Evolutionary conservation across 495 filamentous ascomycete genomes (phyloP), one percentile per base, ranked within the genome.

Genomic region (Hapsidospora chrysogenum): DNA sequence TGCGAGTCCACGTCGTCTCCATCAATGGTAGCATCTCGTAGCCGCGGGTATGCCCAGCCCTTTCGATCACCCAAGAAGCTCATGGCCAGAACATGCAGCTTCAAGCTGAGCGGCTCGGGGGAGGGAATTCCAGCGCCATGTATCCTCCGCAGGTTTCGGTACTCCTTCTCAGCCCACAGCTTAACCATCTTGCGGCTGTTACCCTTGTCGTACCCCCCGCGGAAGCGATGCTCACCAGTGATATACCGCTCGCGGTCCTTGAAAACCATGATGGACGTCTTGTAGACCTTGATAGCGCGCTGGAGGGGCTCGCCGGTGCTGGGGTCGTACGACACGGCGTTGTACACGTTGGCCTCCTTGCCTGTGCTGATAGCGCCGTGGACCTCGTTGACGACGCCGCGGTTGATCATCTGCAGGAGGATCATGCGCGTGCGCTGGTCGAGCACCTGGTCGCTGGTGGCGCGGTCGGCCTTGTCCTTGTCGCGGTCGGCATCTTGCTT

Each of bases 261-360:
- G 72, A 97, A 97, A 3, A 86, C 83, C 25, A 96, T 57, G 38
- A 95, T 95, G 29, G 77, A 78, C 0, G 92, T 97, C 63, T 96
- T 96, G 70, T 96, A 97, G 16, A 97, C 80, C 55, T 97, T 97
- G 60, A 97, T 84, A 10, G 89, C 89, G 33, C 83, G 75, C 20
- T 63, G 54, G 14, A 56, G 42, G 1, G 51, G 40, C 5, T 44
- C 38, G 41, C 83, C 74, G 18, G 59, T 45, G 7, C 62, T 45
- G 11, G 60, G 50, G 17, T 52, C 44, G 15, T 66, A 55, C 9
- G 56, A 47, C 10, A 58, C 44, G 4, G 56, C 64, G 41, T 86
- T 78, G 58, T 96, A 97, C 15, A 97, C 89, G 43, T 97, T 96
- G 30, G 89, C 89, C 55, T 97, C 89, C 51, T 97, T 97, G 30